Evolutionary conservation across 805 yeast genomes (phyloP), one percentile per base, ranked within the genome.

Genomic region (Danielozyma ontarioensis): DNA sequence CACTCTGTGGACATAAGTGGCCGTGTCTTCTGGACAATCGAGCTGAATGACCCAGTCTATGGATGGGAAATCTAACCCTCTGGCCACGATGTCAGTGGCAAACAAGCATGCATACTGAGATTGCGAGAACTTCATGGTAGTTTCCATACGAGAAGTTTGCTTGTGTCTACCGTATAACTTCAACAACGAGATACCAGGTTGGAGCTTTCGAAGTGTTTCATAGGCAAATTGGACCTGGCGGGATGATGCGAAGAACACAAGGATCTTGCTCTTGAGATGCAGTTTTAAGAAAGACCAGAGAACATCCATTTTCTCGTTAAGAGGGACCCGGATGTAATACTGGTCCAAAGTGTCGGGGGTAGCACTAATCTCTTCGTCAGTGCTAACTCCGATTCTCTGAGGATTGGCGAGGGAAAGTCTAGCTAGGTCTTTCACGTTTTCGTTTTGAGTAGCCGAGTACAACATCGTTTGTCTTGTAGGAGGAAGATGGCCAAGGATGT

Each of bases 31-130:
- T 0, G 96, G 96, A 48, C 94, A 84, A 53, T 87, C 96, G 1
- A 86, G 71, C 55, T 87, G 96, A 6, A 87, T 68, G n/a, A 87
- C 95, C 96, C 96, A 87, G 51, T 88, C 94, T 31, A 87, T 84
- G 4, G 89, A 84, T 0, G 96, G 96, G 58, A 88, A 86, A 56
- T 87, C 96, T 26, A 87, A 73, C 13, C 96, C 96, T 54, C 96
- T 68, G 1, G 96, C 95, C 10, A 86, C 95, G 28, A 87, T 81
- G 60, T 87, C 96, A 0, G 96, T 87, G 0, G 95, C 93, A 51
- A 87, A 78, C 30, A 87, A 62, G 62, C 95, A 86, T 12, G 85
- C 84, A 34, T 83, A 76, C 44, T 82, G 83, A 2, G 94, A 80
- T 36, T 80, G 75, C 7, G 87, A 74, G 55, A 86, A 87, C 56